Evolutionary conservation across 805 yeast species (phyloP).

Genomic region (Tetrapisispora namnaoensis): DNA sequence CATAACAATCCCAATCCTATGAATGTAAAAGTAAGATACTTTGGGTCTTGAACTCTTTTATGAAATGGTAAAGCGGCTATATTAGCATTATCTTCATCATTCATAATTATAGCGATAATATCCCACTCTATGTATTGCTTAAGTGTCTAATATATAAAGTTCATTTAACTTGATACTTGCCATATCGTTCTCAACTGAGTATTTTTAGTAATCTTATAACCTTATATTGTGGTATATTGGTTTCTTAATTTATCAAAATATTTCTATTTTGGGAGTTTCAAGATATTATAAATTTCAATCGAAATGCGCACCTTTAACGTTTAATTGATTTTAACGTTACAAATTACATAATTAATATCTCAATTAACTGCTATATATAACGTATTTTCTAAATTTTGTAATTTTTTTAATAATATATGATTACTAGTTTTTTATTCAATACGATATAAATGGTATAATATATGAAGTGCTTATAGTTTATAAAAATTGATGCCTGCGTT

Average conservation of each 20-base stretch:
- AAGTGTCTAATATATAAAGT: background rate
- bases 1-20: slow-evolving; percentile 77
- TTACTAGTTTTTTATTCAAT: slow-evolving; percentile 1
- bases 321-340: no score
- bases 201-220: no score
- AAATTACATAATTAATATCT: no score
- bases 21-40: slow-evolving; percentile 50
- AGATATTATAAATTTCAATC: no score
- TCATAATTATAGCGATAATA: background rate
- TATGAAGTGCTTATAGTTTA: background rate
- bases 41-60: slow-evolving; percentile 14
- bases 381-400: background rate
- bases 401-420: background rate
- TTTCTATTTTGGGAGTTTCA: no score
- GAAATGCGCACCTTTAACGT: no score
- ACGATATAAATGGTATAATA: slow-evolving; percentile 1
- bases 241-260: no score
- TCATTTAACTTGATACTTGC: background rate
- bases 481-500: slow-evolving; percentile 1
- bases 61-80: slow-evolving; percentile 5
- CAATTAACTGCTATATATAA: background rate
- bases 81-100: background rate
- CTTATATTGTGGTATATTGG: no score
- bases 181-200: no score
- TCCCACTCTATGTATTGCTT: background rate